A percentile compares a stretch with the other conserved stretches of the same genome.
Conservation (phyloP, 2,329 filamentous ascomycete species). For the Penicillium sp. region DNA sequence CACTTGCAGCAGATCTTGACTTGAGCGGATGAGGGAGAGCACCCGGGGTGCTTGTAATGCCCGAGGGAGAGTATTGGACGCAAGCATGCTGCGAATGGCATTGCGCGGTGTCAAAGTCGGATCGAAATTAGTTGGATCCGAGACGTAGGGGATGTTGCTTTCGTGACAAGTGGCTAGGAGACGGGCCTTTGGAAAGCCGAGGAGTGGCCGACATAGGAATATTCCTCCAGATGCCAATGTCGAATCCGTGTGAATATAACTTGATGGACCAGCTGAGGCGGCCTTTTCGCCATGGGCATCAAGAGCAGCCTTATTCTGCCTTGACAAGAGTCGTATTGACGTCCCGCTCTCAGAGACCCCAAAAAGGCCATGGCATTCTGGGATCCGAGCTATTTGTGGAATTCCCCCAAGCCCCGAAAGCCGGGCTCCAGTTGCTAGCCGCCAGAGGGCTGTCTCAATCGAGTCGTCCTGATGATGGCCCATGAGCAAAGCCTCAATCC, state of each 20-base stretch:
- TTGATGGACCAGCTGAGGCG: constrained; percentile 3
- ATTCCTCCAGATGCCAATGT: constrained; percentile 29
- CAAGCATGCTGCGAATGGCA: constrained; percentile 67
- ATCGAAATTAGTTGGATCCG: constrained; percentile 80
- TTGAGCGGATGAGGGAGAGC: constrained; percentile 57
- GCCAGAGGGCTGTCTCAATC: constrained; percentile 82
- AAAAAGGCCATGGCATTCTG: constrained; percentile 75
- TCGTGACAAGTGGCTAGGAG: constrained; percentile 65
- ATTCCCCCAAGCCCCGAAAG: constrained; percentile 74
- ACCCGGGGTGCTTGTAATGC: constrained; percentile 67
- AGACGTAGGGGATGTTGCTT: constrained; percentile 70
- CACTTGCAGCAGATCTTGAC: constrained; percentile 44
- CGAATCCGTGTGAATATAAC: not conserved
- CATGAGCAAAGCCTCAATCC: constrained; percentile 64
- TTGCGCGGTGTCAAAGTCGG: constrained; percentile 75
- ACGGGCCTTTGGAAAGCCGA: constrained; percentile 62
- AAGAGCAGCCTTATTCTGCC: constrained; percentile 3
- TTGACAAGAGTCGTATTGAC: constrained; percentile 36
- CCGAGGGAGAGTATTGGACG: constrained; percentile 59
- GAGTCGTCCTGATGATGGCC: constrained; percentile 91
- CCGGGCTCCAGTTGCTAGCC: constrained; percentile 65
- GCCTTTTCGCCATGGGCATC: constrained; percentile 3
- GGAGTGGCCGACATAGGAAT: constrained; percentile 38
- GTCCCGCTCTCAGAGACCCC: constrained; percentile 66
- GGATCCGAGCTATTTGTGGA: constrained; percentile 63